These are phyloP conservation scores for Persicaria tinctoria DNA, from an alignment of 148 eudicot species.

Conservation along the genomic window DNA sequence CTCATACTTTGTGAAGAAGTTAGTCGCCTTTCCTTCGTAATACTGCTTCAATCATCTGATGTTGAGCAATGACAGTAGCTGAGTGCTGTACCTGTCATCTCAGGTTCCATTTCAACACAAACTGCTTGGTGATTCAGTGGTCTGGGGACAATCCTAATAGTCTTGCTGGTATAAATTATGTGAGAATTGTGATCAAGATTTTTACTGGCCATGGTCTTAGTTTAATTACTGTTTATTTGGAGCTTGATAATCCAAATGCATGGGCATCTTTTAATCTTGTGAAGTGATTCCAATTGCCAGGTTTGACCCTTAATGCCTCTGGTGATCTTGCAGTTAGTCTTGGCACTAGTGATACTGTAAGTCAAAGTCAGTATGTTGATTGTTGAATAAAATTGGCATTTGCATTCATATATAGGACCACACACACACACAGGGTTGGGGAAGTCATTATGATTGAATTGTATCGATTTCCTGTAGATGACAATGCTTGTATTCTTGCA, in stretches of 20 bases:
- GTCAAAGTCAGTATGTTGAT: slow-evolving; percentile 15
- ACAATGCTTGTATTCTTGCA: slow-evolving; percentile 6
- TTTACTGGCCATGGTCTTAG: not conserved
- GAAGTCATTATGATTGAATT: not conserved
- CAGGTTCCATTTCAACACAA: slow-evolving; percentile 61
- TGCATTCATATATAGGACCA: not conserved
- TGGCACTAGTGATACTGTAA: slow-evolving; percentile 97
- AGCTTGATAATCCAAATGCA: no score
- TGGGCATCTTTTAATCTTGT: not conserved
- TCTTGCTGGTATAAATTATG: slow-evolving; percentile 51
- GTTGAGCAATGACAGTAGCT: not conserved
- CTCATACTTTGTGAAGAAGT: slow-evolving; percentile 76
- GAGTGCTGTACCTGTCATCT: slow-evolving; percentile 11
- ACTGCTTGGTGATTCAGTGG: slow-evolving; percentile 84
- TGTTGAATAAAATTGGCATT: not conserved
- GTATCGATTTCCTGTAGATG: not conserved
- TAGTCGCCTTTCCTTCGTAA: not conserved
- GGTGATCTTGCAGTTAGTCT: slow-evolving; percentile 97
- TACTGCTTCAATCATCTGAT: not conserved
- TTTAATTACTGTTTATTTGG: not conserved
- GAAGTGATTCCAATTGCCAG: slow-evolving; percentile 24
- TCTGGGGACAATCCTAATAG: slow-evolving; percentile 96
- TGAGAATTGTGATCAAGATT: not conserved
- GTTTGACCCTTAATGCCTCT: slow-evolving; percentile 77
- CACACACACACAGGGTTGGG: not conserved